phyloP scores from a whole-genome alignment of 2,329 filamentous ascomycete genomes.

The Fusarium stilboides region DNA sequence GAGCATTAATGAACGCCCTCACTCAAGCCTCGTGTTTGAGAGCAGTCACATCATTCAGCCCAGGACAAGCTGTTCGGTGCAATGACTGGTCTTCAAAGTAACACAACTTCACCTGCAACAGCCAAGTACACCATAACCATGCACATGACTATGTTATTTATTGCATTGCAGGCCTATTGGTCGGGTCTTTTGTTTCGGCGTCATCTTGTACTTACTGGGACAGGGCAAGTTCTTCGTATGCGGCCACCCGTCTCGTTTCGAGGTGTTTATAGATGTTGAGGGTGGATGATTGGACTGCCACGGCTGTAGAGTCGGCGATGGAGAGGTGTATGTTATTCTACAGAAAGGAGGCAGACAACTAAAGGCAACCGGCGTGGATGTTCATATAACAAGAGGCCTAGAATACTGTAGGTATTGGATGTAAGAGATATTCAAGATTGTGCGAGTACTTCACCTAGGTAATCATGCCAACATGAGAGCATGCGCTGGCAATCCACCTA shows the following conservation, averaged over 20 bases:
- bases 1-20: not conserved
- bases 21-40: conserved; percentile 10
- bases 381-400: not conserved
- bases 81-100: conserved; percentile 18
- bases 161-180: conserved; percentile 7
- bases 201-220: conserved; percentile 13
- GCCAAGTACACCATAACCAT: conserved; percentile 9
- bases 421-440: not conserved
- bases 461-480: no score
- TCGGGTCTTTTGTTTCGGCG: conserved; percentile 34
- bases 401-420: not conserved
- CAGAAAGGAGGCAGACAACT: not conserved
- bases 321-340: conserved; percentile 1
- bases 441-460: not conserved
- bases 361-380: not conserved
- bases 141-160: conserved; percentile 15
- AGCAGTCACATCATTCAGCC: conserved; percentile 28
- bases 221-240: conserved; percentile 16
- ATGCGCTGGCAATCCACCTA: not conserved
- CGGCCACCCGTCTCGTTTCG: conserved; percentile 34
- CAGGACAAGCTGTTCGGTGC: conserved; percentile 4
- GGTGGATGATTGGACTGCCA: conserved; percentile 11
- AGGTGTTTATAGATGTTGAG: conserved; percentile 13
- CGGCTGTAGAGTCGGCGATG: conserved; percentile 2
- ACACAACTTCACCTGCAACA: conserved; percentile 24